Percentiles rank a stretch among this genome's conserved stretches.
These are phyloP conservation scores for Fusarium acutatum DNA, from an alignment of 2,329 filamentous ascomycete species.

Conservation along the genomic window DNA sequence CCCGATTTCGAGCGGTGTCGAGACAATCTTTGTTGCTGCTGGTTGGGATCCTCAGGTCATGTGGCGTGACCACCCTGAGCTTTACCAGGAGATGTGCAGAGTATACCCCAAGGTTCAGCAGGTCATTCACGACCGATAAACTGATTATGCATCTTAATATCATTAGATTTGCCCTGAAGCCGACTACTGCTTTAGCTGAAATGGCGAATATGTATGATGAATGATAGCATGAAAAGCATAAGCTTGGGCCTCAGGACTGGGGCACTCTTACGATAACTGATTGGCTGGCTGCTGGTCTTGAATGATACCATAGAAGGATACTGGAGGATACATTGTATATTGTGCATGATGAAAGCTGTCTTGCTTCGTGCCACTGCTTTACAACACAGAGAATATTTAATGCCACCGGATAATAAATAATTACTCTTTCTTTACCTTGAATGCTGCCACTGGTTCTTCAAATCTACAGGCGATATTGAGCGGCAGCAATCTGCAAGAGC, in stretches of 20 bases:
- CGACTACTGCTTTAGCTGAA: not conserved
- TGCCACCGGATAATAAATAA: conserved; percentile 4
- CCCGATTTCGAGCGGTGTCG: conserved; percentile 86
- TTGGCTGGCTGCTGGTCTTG: not conserved
- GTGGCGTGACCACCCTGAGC: conserved; percentile 80
- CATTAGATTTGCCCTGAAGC: not conserved
- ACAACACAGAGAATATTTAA: not conserved
- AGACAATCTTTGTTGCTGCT: conserved; percentile 87
- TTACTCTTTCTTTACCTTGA: not conserved
- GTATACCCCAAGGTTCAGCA: conserved; percentile 87
- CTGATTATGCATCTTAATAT: too few relatives aligned
- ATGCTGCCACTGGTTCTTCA: rapidly evolving
- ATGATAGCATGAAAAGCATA: rapidly evolving
- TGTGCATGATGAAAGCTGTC: not conserved
- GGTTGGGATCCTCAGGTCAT: conserved; percentile 77
- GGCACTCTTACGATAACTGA: not conserved
- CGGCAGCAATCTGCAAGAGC: not conserved
- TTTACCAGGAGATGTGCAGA: conserved; percentile 80
- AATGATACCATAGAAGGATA: conserved; percentile 26
- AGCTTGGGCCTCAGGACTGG: not conserved
- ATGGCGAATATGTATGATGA: not conserved
- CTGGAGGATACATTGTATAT: not conserved
- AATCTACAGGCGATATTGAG: rapidly evolving
- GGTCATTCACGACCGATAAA: conserved; percentile 62
- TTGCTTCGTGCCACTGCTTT: not conserved